Evolutionary conservation across 768 basidiomycete genomes (phyloP), one percentile per base, ranked within the genome.

Genomic region (Boletus reticuloceps): DNA sequence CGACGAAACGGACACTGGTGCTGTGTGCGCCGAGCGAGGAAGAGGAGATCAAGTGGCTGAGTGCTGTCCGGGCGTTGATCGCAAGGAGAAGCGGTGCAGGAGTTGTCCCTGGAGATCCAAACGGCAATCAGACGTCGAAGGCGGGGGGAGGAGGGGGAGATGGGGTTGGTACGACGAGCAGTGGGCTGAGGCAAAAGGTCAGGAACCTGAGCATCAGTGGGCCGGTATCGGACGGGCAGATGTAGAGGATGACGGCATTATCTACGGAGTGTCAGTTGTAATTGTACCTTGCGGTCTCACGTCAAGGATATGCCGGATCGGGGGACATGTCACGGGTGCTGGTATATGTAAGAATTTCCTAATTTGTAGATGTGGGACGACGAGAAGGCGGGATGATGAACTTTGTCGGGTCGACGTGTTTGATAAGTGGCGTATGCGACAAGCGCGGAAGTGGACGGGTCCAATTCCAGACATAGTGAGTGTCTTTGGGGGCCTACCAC

Each of bases 11-110:
- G 56, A 89, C 91, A 17, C 75, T 94, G 55, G 71, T 96, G 50
- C 77, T 98, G 25, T 97, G 94, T 64, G 97, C 97, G 8, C 96
- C 97, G 16, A 88, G 82, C 54, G 97, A 99, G 71, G 97, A 98
- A 64, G 96, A 98, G 63, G 97, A 98, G 74, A 95, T 98, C 70
- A 91, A 89, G 71, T 99, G 97, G 97, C 77, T 99, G 45, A 94
- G 94, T 48, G 94, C 96, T 11, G 84, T 98, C 38, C 86, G 94
- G 48, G 94, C 94, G 56, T 79, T 99, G 67, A 88, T 98, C 58
- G 88, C 89, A 19, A 78, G 91, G 51, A 77, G 91, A 59, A 77
- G 77, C 9, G 83, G 77, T 11, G 72, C 76, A 10, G 79, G 79
- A 3, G 74, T 72, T 25, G 75, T 82, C 1, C 79, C 82, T 57